Percentiles rank a stretch among this genome's conserved stretches.
These are phyloP conservation scores for Davidsoniella virescens DNA, from an alignment of 2,329 filamentous ascomycete genomes.

Conservation along the genomic window DNA sequence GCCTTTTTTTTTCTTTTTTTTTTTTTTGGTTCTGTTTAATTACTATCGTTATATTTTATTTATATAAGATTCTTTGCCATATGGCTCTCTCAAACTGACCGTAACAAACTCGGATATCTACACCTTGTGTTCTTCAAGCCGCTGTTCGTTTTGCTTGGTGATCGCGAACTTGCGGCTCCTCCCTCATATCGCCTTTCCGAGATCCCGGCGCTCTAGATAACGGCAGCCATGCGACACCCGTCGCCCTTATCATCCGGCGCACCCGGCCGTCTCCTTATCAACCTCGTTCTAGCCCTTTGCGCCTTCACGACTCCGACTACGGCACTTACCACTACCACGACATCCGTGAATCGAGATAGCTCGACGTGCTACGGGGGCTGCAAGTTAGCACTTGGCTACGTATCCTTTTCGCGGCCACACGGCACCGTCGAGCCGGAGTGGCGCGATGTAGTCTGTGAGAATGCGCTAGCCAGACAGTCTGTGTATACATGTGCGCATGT, in stretches of 20 bases:
- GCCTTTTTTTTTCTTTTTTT: too few species aligned
- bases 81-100: too few species aligned
- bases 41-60: too few species aligned
- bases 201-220: neutral
- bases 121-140: neutral
- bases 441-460: slow-evolving; percentile 1
- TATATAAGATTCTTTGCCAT: too few species aligned
- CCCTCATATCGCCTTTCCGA: neutral
- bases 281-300: neutral
- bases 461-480: slow-evolving; percentile 1
- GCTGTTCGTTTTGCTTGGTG: neutral
- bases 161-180: neutral
- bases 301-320: neutral
- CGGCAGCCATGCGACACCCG: neutral
- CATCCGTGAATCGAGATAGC: neutral
- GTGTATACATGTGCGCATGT: slow-evolving; percentile 20
- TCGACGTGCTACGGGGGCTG: slow-evolving; percentile 5
- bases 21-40: too few species aligned
- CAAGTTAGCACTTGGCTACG: slow-evolving; percentile 4
- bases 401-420: slow-evolving; percentile 1
- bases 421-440: neutral
- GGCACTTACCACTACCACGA: neutral
- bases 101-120: too few species aligned
- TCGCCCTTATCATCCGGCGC: neutral
- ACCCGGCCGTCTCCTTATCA: neutral